These are phyloP conservation scores for Penicillium paxilli DNA, from an alignment of 495 filamentous ascomycete genomes.

Conservation along the genomic window DNA sequence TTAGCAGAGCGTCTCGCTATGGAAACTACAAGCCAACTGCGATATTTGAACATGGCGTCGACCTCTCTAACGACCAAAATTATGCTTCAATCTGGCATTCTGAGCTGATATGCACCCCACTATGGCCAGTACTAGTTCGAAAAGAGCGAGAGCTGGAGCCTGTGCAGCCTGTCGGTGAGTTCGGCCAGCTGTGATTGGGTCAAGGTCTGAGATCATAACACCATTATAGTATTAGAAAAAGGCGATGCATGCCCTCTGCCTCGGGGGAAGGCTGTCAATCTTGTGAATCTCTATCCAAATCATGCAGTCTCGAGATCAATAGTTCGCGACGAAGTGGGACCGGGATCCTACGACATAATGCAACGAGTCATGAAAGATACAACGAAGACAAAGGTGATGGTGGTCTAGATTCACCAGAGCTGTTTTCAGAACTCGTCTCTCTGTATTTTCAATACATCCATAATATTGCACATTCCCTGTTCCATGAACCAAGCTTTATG, in stretches of 20 bases:
- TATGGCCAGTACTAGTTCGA: not conserved
- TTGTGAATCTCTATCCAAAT: slow-evolving; percentile 10
- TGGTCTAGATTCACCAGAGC: not conserved
- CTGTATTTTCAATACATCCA: slow-evolving; percentile 30
- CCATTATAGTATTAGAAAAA: slow-evolving; percentile 10
- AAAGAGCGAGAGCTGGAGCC: slow-evolving; percentile 21
- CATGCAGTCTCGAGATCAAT: slow-evolving; percentile 12
- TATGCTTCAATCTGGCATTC: too few relatives aligned
- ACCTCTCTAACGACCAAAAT: too few relatives aligned
- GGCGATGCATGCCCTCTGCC: slow-evolving; percentile 17
- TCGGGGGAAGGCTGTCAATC: slow-evolving; percentile 6
- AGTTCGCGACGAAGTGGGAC: not conserved
- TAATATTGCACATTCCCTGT: slow-evolving; percentile 25
- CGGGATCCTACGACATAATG: not conserved
- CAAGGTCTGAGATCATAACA: not conserved
- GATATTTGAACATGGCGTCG: too few relatives aligned
- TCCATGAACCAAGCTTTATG: slow-evolving; percentile 23
- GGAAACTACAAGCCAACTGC: too few relatives aligned
- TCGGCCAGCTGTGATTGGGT: not conserved
- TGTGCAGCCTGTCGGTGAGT: slow-evolving; percentile 26
- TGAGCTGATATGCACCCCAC: too few relatives aligned
- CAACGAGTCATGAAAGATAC: not conserved
- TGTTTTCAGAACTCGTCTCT: not conserved
- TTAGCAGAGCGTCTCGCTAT: too few relatives aligned
- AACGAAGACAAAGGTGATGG: not conserved